These are phyloP conservation scores for Malassezia sympodialis DNA, from an alignment of 1,284 basidiomycete genomes.

Conservation along the genomic window DNA sequence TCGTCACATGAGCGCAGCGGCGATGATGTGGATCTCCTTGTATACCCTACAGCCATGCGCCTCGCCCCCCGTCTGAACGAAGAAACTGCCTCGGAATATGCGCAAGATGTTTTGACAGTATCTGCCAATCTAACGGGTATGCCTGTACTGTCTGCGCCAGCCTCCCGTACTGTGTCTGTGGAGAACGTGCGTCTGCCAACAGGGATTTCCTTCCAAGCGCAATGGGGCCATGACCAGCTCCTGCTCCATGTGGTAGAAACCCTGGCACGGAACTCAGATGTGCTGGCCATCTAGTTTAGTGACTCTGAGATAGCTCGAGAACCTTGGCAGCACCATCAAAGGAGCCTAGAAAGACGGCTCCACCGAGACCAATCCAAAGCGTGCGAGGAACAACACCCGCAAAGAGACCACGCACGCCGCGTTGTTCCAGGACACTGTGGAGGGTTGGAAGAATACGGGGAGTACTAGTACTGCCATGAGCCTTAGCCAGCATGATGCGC, in stretches of 20 bases:
- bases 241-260: slow-evolving; percentile 57
- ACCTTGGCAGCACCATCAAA: slow-evolving; percentile 57
- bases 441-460: slow-evolving; percentile 44
- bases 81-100: slow-evolving; percentile 53
- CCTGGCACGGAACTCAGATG: slow-evolving; percentile 46
- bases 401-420: slow-evolving; percentile 71
- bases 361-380: slow-evolving; percentile 89
- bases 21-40: slow-evolving; percentile 62
- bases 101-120: slow-evolving; percentile 84
- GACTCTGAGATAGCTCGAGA: slow-evolving; percentile 7
- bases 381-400: slow-evolving; percentile 80
- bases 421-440: slow-evolving; percentile 58
- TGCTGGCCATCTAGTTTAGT: neutral
- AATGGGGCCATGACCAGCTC: slow-evolving; percentile 74
- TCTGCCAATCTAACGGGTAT: slow-evolving; percentile 81
- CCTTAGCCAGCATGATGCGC: slow-evolving; percentile 77
- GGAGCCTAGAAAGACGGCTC: slow-evolving; percentile 88
- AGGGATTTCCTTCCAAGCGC: slow-evolving; percentile 72
- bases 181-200: slow-evolving; percentile 59
- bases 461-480: neutral
- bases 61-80: slow-evolving; percentile 29
- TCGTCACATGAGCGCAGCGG: slow-evolving; percentile 20
- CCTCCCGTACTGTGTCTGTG: slow-evolving; percentile 31
- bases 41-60: slow-evolving; percentile 57
- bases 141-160: slow-evolving; percentile 69